Conservation (phyloP, 2,329 filamentous ascomycete genomes). For the Penicillium sp. region DNA sequence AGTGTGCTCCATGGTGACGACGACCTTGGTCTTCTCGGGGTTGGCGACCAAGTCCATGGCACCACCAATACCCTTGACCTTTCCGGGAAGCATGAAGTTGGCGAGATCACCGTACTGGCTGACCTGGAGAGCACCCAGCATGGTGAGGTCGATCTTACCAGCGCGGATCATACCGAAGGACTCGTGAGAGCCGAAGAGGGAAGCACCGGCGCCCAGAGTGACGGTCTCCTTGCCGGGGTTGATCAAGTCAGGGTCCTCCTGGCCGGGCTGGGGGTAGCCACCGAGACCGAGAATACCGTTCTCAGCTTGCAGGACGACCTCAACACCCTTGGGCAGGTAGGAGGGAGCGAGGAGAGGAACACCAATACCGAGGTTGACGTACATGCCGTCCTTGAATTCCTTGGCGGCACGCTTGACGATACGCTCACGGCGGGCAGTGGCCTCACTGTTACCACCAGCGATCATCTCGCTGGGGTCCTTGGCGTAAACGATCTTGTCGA, state of each 20-base stretch:
- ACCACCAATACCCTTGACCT: conserved; percentile 80
- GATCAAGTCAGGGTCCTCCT: conserved; percentile 74
- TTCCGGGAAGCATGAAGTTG: conserved; percentile 89
- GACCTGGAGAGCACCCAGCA: conserved; percentile 80
- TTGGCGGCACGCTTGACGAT: conserved; percentile 77
- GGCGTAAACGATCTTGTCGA: conserved; percentile 77
- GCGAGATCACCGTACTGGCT: conserved; percentile 76
- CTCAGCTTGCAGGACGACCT: conserved; percentile 82
- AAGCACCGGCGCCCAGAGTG: conserved; percentile 71
- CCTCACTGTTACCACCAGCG: conserved; percentile 57
- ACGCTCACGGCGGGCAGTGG: conserved; percentile 71
- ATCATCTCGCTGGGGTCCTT: conserved; percentile 58
- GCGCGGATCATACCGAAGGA: conserved; percentile 86
- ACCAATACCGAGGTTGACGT: conserved; percentile 81
- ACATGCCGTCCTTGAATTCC: conserved; percentile 86
- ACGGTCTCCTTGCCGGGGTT: conserved; percentile 89
- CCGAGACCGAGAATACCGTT: conserved; percentile 85
- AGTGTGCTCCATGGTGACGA: conserved; percentile 69
- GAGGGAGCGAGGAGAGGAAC: conserved; percentile 81
- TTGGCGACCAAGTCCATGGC: conserved; percentile 75
- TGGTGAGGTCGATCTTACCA: conserved; percentile 79
- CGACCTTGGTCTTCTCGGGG: conserved; percentile 69
- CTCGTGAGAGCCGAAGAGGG: conserved; percentile 76
- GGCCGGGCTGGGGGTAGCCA: conserved; percentile 68
- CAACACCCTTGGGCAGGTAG: conserved; percentile 66